Percentiles rank a stretch among this genome's conserved stretches.
Conservation (phyloP, 805 yeast genomes). For the Teunomyces barrocoloradensis region DNA sequence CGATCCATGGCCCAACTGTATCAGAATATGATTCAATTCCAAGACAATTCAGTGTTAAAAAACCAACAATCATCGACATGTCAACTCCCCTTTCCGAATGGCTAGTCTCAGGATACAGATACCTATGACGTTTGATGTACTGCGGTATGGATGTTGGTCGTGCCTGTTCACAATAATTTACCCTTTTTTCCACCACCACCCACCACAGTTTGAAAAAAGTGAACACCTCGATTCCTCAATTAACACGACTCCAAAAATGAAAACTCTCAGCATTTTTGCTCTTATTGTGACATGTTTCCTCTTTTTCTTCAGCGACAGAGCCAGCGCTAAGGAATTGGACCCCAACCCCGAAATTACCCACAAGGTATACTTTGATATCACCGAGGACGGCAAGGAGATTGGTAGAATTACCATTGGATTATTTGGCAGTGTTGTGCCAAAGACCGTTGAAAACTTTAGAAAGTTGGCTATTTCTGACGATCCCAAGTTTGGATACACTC, state of each 20-base stretch:
- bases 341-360: slow-evolving; percentile 62
- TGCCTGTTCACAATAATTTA: too few species aligned
- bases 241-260: slow-evolving; percentile 3
- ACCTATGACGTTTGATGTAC: too few species aligned
- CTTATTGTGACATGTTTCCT: slow-evolving; percentile 11
- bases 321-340: slow-evolving; percentile 13
- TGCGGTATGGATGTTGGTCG: too few species aligned
- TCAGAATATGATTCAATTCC: too few species aligned
- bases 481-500: slow-evolving; percentile 60
- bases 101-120: neutral
- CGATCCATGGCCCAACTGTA: too few species aligned
- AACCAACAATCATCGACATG: neutral
- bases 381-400: slow-evolving; percentile 70
- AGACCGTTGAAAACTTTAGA: slow-evolving; percentile 86
- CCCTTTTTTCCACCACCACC: too few species aligned
- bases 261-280: slow-evolving; percentile 11
- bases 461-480: slow-evolving; percentile 64
- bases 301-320: slow-evolving; percentile 10
- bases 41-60: neutral
- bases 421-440: slow-evolving; percentile 78
- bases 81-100: neutral
- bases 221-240: neutral
- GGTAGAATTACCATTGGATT: slow-evolving; percentile 88
- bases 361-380: slow-evolving; percentile 81
- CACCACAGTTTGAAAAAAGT: too few species aligned